Conservation (phyloP, 2,329 filamentous ascomycete species). For the Cladophialophora yegresii region DNA sequence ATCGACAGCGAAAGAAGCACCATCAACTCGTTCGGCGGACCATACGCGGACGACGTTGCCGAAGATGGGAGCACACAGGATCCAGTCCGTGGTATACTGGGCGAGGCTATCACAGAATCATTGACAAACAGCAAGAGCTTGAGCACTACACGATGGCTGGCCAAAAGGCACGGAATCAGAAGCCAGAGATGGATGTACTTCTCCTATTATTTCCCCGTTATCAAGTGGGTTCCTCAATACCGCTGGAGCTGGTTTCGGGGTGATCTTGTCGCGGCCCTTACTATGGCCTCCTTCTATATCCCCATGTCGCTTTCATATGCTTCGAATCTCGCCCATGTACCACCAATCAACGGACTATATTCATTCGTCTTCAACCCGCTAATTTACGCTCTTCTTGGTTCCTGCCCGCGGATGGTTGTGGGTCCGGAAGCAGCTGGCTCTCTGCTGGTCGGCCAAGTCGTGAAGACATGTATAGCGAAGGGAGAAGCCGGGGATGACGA, state of each 20-base stretch:
- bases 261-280: slow-evolving; percentile 83
- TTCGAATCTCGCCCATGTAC: slow-evolving; percentile 87
- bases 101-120: slow-evolving; percentile 49
- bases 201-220: slow-evolving; percentile 86
- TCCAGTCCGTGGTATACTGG: slow-evolving; percentile 44
- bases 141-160: slow-evolving; percentile 71
- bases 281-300: slow-evolving; percentile 98
- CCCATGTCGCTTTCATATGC: slow-evolving; percentile 95
- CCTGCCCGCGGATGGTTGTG: slow-evolving; percentile 88
- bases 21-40: slow-evolving; percentile 37
- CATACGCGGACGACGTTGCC: slow-evolving; percentile 30
- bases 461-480: slow-evolving; percentile 72
- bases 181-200: slow-evolving; percentile 80
- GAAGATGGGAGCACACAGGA: slow-evolving; percentile 28
- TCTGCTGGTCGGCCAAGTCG: slow-evolving; percentile 81
- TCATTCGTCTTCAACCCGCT: slow-evolving; percentile 90
- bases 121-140: slow-evolving; percentile 51
- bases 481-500: slow-evolving; percentile 67
- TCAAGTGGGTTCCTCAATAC: slow-evolving; percentile 91
- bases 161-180: slow-evolving; percentile 71
- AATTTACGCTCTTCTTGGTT: slow-evolving; percentile 87
- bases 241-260: slow-evolving; percentile 77
- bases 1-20: slow-evolving; percentile 46
- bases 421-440: slow-evolving; percentile 94
- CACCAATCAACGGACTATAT: slow-evolving; percentile 91